These are phyloP conservation scores for Xylariaceae sp. DNA, from an alignment of 2,329 filamentous ascomycete species.

Conservation along the genomic window DNA sequence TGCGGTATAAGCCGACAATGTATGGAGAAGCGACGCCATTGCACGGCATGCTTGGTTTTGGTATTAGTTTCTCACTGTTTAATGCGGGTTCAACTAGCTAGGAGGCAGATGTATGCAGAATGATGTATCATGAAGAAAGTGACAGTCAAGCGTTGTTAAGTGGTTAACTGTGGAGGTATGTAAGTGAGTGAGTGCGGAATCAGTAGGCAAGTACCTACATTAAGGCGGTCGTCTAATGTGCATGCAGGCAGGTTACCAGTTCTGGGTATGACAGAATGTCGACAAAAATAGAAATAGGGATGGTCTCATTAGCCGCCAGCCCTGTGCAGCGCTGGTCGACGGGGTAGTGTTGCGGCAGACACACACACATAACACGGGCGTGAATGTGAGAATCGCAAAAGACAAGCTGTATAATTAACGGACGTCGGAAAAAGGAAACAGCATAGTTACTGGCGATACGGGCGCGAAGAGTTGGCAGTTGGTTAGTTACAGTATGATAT, in stretches of 20 bases:
- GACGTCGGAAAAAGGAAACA: background rate
- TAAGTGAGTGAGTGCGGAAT: too few species aligned
- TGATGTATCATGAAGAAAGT: background rate
- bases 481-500: too few species aligned
- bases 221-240: background rate
- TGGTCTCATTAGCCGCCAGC: constrained; percentile 35
- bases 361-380: constrained; percentile 15
- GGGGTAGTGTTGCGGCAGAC: constrained; percentile 16
- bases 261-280: background rate
- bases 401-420: background rate
- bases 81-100: too few species aligned
- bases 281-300: constrained; percentile 32
- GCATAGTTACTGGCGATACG: background rate
- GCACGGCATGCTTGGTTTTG: background rate
- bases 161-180: background rate
- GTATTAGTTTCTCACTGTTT: background rate
- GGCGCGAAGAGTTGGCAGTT: background rate
- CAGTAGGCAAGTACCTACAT: background rate
- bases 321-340: constrained; percentile 23
- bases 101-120: too few species aligned
- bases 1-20: background rate
- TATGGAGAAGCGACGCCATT: background rate
- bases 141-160: background rate
- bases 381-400: constrained; percentile 15
- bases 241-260: constrained; percentile 1